These are phyloP conservation scores for Hylodesmum podocarpum DNA, from an alignment of 306 rosid species.

Conservation along the genomic window DNA sequence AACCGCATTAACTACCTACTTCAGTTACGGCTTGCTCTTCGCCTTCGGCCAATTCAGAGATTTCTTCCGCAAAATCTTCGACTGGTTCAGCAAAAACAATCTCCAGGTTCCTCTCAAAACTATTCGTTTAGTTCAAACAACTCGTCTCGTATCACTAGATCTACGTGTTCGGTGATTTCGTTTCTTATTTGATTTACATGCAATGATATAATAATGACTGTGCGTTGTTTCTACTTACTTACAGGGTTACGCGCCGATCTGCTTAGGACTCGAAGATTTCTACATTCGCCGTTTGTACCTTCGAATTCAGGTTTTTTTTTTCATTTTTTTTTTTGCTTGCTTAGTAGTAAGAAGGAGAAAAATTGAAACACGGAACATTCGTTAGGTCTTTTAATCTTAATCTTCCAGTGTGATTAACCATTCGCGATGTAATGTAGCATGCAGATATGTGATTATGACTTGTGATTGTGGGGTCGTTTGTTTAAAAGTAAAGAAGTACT, in stretches of 20 bases:
- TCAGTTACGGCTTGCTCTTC: constrained; percentile 88
- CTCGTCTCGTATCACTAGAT: too few relatives aligned
- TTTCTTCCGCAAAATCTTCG: constrained; percentile 70
- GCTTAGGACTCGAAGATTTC: constrained; percentile 91
- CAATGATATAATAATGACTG: neutral
- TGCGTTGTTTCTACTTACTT: neutral
- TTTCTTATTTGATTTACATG: too few relatives aligned
- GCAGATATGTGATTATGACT: neutral
- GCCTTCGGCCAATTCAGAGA: constrained; percentile 86
- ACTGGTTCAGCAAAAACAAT: constrained; percentile 62
- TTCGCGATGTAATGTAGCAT: neutral
- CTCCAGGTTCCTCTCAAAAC: constrained; percentile 57
- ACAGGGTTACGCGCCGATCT: constrained; percentile 94
- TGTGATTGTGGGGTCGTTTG: too few relatives aligned
- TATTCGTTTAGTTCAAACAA: too few relatives aligned
- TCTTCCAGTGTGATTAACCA: neutral
- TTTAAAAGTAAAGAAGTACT: too few relatives aligned
- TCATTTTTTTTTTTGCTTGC: neutral
- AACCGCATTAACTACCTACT: constrained; percentile 90
- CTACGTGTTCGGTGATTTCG: too few relatives aligned
- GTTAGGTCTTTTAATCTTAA: neutral
- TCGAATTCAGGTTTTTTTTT: constrained; percentile 80
- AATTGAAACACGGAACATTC: neutral
- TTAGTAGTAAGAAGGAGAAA: too few relatives aligned
- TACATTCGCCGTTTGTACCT: constrained; percentile 78